Conservation (phyloP, 2,329 filamentous ascomycete genomes). For the Neophaeococcomyces mojaviensis region DNA sequence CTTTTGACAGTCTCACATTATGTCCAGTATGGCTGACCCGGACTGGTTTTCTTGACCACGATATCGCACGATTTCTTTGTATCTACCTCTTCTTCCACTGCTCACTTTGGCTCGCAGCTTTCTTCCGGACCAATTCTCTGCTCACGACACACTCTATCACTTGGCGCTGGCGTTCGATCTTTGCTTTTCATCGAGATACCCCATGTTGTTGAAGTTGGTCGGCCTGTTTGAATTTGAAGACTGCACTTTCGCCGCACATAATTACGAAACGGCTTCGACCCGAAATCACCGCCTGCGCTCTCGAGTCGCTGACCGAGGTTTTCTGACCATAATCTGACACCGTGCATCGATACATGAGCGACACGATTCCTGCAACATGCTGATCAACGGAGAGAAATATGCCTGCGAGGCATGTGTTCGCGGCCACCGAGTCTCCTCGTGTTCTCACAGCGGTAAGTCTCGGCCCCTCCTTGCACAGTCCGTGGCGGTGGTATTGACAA, state of each 20-base stretch:
- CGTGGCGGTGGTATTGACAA: neutral
- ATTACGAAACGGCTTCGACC: neutral
- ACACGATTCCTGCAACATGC: constrained; percentile 44
- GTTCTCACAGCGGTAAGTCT: constrained; percentile 82
- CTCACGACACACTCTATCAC: too few species aligned
- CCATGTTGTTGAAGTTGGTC: neutral
- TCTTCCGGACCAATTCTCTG: neutral
- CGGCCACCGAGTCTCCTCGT: constrained; percentile 97
- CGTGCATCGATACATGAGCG: too few species aligned
- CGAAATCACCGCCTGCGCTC: too few species aligned
- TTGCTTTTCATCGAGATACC: constrained; percentile 5
- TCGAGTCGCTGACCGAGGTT: too few species aligned
- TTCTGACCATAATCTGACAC: too few species aligned
- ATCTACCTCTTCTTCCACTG: neutral
- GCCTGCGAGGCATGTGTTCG: constrained; percentile 97
- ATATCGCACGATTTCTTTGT: neutral
- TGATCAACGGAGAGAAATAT: constrained; percentile 93
- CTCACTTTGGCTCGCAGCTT: neutral
- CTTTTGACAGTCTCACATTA: neutral
- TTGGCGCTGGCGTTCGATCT: neutral
- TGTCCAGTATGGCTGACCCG: constrained; percentile 1
- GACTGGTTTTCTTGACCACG: neutral
- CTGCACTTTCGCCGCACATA: neutral
- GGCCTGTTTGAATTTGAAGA: neutral
- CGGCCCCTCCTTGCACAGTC: constrained; percentile 10